Conservation (phyloP, 441 rosid genomes). For the Croton setiger region DNA sequence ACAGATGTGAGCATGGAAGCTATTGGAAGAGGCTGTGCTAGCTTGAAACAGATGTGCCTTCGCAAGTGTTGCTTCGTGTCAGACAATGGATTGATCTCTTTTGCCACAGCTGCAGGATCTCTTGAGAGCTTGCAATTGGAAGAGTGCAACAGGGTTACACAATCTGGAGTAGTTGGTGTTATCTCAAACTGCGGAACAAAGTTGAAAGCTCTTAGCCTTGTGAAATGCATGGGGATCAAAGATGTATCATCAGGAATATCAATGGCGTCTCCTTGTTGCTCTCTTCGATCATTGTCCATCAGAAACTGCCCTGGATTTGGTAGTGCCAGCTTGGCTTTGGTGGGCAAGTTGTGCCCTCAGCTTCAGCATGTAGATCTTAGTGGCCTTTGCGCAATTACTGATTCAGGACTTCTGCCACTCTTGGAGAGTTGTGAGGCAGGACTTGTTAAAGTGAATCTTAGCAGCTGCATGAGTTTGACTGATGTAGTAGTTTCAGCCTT, state of each 20-base stretch:
- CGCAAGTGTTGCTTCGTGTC: slow-evolving; percentile 77
- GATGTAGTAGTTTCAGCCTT: slow-evolving; percentile 60
- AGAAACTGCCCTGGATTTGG: slow-evolving; percentile 86
- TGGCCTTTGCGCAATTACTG: slow-evolving; percentile 63
- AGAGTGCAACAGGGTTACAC: slow-evolving; percentile 74
- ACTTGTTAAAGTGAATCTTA: slow-evolving; percentile 70
- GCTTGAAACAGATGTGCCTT: slow-evolving; percentile 73
- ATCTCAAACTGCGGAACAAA: slow-evolving; percentile 53
- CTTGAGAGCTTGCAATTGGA: slow-evolving; percentile 86
- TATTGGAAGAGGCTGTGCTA: slow-evolving; percentile 64
- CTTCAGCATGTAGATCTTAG: slow-evolving; percentile 72
- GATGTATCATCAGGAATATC: slow-evolving; percentile 43
- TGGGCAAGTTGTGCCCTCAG: slow-evolving; percentile 75
- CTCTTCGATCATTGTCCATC: slow-evolving; percentile 59
- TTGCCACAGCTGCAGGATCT: slow-evolving; percentile 57
- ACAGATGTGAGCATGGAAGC: slow-evolving; percentile 84
- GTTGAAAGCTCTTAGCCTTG: slow-evolving; percentile 61
- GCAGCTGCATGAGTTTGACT: slow-evolving; percentile 63
- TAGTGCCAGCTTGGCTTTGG: slow-evolving; percentile 58
- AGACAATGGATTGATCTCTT: slow-evolving; percentile 65
- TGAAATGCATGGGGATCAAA: slow-evolving; percentile 75
- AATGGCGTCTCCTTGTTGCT: slow-evolving; percentile 42
- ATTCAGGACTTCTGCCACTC: slow-evolving; percentile 72
- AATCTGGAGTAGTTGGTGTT: slow-evolving; percentile 53
- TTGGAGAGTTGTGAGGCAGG: slow-evolving; percentile 63